Percentiles rank a stretch among this genome's conserved stretches.
Evolutionary conservation across 2,329 filamentous ascomycete genomes (phyloP).

Genomic region (Dothidotthia symphoricarpi): DNA sequence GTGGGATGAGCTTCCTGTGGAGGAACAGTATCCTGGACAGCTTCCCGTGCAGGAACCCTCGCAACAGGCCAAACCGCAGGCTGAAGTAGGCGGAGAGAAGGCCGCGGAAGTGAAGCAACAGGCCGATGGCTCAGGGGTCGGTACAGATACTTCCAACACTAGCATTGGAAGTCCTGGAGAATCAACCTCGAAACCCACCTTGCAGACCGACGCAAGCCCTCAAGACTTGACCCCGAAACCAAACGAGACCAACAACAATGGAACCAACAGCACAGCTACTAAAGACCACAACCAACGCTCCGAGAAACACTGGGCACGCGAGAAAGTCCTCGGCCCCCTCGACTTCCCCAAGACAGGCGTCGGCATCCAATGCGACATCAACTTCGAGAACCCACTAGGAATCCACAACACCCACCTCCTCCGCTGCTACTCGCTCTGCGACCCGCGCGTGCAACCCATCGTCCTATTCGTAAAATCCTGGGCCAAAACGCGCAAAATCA

Average conservation of each 20-base stretch:
- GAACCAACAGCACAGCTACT: not conserved
- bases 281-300: constrained; percentile 23
- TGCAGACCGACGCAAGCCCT: not conserved
- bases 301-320: constrained; percentile 45
- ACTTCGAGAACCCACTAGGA: constrained; percentile 81
- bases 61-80: constrained; percentile 8
- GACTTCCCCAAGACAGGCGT: constrained; percentile 75
- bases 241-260: constrained; percentile 1
- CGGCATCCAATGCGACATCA: constrained; percentile 89
- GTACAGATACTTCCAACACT: constrained; percentile 6
- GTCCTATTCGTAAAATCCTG: constrained; percentile 87
- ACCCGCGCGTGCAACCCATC: constrained; percentile 72
- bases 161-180: not conserved
- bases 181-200: too few relatives aligned
- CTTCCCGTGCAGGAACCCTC: constrained; percentile 13
- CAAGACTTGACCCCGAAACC: constrained; percentile 31
- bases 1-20: constrained; percentile 62
- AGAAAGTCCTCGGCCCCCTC: constrained; percentile 53
- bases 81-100: constrained; percentile 12
- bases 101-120: constrained; percentile 6
- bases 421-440: constrained; percentile 77
- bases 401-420: constrained; percentile 81
- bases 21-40: constrained; percentile 43
- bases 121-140: constrained; percentile 5
- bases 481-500: constrained; percentile 83